A percentile compares a stretch with the other conserved stretches of the same genome.
Conservation (phyloP, 805 yeast species). For the Nakazawaea ishiwadae region DNA sequence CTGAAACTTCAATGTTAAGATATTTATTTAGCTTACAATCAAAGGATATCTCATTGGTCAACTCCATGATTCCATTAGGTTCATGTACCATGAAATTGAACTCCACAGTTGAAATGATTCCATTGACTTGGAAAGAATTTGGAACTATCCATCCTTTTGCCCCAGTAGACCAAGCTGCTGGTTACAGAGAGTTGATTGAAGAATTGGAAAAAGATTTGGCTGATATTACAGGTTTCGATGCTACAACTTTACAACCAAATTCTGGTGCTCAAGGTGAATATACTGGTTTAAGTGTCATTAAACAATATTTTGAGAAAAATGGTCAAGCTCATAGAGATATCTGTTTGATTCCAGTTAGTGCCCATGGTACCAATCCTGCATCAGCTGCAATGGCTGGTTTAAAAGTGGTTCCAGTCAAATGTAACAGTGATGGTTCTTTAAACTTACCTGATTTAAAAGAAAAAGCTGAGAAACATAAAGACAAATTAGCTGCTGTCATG, state of each 20-base stretch:
- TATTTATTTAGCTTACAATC: slow-evolving; percentile 80
- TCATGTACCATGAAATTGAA: slow-evolving; percentile 98
- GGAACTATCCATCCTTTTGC: slow-evolving; percentile 88
- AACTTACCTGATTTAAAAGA: slow-evolving; percentile 70
- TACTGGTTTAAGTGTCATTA: slow-evolving; percentile 85
- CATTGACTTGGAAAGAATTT: slow-evolving; percentile 93
- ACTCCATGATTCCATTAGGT: slow-evolving; percentile 96
- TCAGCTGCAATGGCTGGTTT: slow-evolving; percentile 97
- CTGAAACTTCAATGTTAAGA: slow-evolving; percentile 93
- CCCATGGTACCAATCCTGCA: slow-evolving; percentile 99
- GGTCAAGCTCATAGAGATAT: slow-evolving; percentile 76
- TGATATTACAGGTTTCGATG: slow-evolving; percentile 89
- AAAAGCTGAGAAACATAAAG: slow-evolving; percentile 67
- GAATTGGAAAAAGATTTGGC: slow-evolving; percentile 84
- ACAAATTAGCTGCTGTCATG: slow-evolving; percentile 85
- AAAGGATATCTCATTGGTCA: slow-evolving; percentile 89
- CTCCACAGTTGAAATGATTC: slow-evolving; percentile 92
- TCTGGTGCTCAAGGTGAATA: slow-evolving; percentile 99
- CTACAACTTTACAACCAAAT: slow-evolving; percentile 90
- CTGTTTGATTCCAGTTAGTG: slow-evolving; percentile 93
- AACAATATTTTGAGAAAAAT: slow-evolving; percentile 62
- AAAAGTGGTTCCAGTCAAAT: slow-evolving; percentile 89
- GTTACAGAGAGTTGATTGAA: slow-evolving; percentile 69
- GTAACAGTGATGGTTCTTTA: slow-evolving; percentile 79
- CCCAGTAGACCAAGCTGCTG: slow-evolving; percentile 83